Base-by-base conservation (phyloP, 2,329 filamentous ascomycete species). In the Chalaropsis ovoidea region DNA sequence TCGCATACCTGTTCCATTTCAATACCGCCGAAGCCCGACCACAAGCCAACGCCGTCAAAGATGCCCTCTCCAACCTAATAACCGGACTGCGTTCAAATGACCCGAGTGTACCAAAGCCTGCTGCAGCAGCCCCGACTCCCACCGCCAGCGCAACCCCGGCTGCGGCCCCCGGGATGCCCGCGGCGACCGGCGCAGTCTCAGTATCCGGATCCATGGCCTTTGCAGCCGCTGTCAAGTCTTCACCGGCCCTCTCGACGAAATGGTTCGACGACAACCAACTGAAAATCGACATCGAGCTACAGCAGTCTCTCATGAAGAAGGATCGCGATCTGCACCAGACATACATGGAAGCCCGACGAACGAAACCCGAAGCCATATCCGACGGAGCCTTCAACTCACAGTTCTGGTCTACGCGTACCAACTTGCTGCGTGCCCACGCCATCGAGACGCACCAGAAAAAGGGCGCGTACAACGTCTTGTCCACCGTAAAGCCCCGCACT, bases 401-500 rank as follows among this genome's bases (percentile, higher is more conserved):
- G 74, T 99, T 99, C 77, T 99, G 94, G 94, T 90, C 90, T 1
- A 90, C 90, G 1, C 83, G 95, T 58, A 83, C 92, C 60, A 90
- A 90, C 73, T 79, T 96, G 41, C 81, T 99, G 39, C 88, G 94
- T 13, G 88, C 93, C 0, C 89, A 96, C 76, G 92, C 91, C 1
- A 94, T 96, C 58, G 91, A 97, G 75, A 86, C 83, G 65, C 86
- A 84, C 67, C 95, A 99, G 77, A 88, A 86, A 70, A 87, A 89
- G 69, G 94, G 93, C 5, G 86, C 90, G 2, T 96, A 96, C 76
- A 97, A 99, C 71, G 92, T 97, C 6, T 80, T 99, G 19, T 92
- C 94, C 0, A 88, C 89, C 19, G 86, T 97, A 70, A 96, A 95
- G 73, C 88, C 89, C 6, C 84, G 86, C 64, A 84, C 87, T 5